phyloP scores from a whole-genome alignment of 441 rosid genomes.

The Arabidopsis hybrid region DNA sequence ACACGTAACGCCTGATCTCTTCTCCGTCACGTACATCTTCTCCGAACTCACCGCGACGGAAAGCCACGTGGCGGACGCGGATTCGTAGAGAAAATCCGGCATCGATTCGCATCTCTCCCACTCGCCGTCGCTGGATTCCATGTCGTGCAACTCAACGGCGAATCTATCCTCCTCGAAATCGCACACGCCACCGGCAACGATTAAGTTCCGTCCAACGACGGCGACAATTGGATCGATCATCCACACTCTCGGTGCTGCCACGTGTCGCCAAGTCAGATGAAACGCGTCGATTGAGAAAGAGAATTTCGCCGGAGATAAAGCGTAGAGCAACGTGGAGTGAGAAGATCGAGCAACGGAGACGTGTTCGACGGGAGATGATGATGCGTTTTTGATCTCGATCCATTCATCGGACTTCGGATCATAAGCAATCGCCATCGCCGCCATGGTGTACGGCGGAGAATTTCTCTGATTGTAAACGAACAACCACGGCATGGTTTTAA shows the following conservation, averaged over 20 bases:
- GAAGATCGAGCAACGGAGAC: constrained; percentile 58
- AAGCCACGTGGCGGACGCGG: constrained; percentile 66
- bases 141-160: constrained; percentile 65
- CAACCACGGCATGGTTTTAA: constrained; percentile 68
- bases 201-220: constrained; percentile 49
- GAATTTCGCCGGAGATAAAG: constrained; percentile 56
- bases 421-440: constrained; percentile 56
- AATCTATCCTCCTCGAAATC: constrained; percentile 75
- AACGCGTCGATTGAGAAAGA: constrained; percentile 80
- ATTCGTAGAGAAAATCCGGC: constrained; percentile 59
- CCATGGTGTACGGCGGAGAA: constrained; percentile 46
- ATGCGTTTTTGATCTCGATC: constrained; percentile 48
- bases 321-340: constrained; percentile 65
- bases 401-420: constrained; percentile 74
- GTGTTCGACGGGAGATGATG: constrained; percentile 20
- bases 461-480: constrained; percentile 56
- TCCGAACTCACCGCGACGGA: constrained; percentile 53
- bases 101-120: constrained; percentile 68
- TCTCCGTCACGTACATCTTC: constrained; percentile 62
- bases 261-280: constrained; percentile 70
- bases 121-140: constrained; percentile 31
- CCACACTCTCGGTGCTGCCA: constrained; percentile 58
- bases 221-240: constrained; percentile 75
- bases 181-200: constrained; percentile 70
- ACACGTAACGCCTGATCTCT: constrained; percentile 55